Base-by-base conservation (phyloP, 1,284 basidiomycete species). In the Phylloboletellus chloephorus region DNA sequence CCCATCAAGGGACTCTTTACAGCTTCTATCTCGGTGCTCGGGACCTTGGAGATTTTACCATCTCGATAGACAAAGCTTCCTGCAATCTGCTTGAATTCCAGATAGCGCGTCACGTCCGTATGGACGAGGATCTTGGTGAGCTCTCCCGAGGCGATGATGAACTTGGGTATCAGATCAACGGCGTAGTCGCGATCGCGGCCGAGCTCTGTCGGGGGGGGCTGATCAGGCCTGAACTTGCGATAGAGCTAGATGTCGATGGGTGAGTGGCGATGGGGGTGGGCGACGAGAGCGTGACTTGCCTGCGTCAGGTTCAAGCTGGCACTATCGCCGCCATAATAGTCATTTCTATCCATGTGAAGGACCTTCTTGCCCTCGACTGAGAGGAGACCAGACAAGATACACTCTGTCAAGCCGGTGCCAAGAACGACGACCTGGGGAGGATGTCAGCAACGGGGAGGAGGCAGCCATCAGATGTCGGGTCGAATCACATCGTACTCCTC, bases 331-430 rank as follows among this genome's bases (percentile, higher is more conserved):
- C 96, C 96, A 54, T 99, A 99, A 71, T 98, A 98, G 67, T 98
- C 92, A 62, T 98, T 98, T 52, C 95, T 78, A 71, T 99, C 96
- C 81, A 99, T 98, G 69, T 99, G 96, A 31, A 99, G 82, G 52
- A 99, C 96, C 74, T 98, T 99, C 78, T 98, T 97, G 56, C 95
- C 95, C 61, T 98, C 95, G 45, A 98, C 95, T 21, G 95, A 98
- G 55, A 99, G 78, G 63, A 94, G 74, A 50, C 90, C 93, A 12
- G 93, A 97, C 49, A 99, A 81, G 63, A 98, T 94, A 71, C 96
- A 98, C 68, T 99, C 96, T 41, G 95, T 96, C 63, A 98, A 72
- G 52, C 95, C 95, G 48, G 95, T 98, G 52, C 95, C 95, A 48
- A 95, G 78, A 57, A 95, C 91, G 63, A 95, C 78, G 63, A 93